Evolutionary conservation across 2,329 filamentous ascomycete species (phyloP), one percentile per base, ranked within the genome.

Genomic region (Fusarium mundagurra): DNA sequence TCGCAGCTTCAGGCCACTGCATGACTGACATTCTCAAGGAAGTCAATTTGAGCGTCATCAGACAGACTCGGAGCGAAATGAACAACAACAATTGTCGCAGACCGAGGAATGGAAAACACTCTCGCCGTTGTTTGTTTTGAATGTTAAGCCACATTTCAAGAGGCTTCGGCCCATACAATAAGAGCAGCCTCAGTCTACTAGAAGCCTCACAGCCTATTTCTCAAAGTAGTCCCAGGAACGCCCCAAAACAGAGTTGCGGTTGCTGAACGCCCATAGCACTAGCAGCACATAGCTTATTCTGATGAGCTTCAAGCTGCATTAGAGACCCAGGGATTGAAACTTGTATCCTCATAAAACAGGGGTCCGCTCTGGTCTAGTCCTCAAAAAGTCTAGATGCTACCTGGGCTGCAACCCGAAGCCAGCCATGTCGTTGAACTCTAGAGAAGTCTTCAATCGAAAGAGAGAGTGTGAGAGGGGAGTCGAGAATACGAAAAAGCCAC

Each of bases 1-100:
- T 73, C 64, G 58, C 71, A 60, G 61, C 75, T 77, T 69, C 63
- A 53, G 67, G 50, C 50, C 50, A 68, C 66, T 62, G 39, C 65
- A 68, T 63, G 55, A 69, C 48, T 53, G 53, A 62, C 45, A 64
- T 43, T 69, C 29, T 60, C 67, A 48, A 62, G 29, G 48, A 31
- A 31, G 41, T 12, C 27, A 54, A 45, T 27, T 20, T 38, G 33
- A 47, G 47, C 27, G n/a, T 41, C 33, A 58, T 45, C 17, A 38
- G 11, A 38, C n/a, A 62, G 33, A 18, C 36, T 60, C n/a, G 11
- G 29, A 47, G 36, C 13, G 47, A 34, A 50, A 48, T 66, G 41
- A 29, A 50, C 41, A 34, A 68, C 27, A 33, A 33, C 41, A 39
- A 51, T 47, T 67, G 51, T 54, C 31, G 24, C 41, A 29, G 31